Evolutionary conservation across 202 grass and related monocot genomes (phyloP).

Genomic region (Schoenoplectus triqueter): DNA sequence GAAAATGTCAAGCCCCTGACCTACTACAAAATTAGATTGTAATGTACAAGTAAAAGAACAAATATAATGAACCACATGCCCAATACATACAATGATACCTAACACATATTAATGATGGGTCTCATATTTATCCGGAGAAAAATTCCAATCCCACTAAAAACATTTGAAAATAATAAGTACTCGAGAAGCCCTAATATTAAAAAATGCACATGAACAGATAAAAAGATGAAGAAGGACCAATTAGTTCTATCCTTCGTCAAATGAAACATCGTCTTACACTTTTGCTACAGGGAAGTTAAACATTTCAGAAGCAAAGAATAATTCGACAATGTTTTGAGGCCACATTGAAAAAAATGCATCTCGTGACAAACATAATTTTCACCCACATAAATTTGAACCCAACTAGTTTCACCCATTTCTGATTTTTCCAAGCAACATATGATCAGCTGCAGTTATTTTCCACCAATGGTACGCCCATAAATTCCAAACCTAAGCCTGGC

Average conservation of each 20-base stretch:
- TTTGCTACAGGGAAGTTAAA: conserved; percentile 6
- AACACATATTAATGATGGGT: too few relatives aligned
- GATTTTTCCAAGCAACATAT: not conserved
- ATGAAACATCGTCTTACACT: not conserved
- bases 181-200: not conserved
- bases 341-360: not conserved
- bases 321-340: not conserved
- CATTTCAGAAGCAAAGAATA: conserved; percentile 33
- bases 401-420: not conserved
- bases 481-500: conserved; percentile 4
- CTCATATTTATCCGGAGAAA: too few relatives aligned
- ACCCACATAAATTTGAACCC: not conserved
- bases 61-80: too few relatives aligned
- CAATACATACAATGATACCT: too few relatives aligned
- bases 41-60: too few relatives aligned
- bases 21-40: too few relatives aligned
- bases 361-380: not conserved
- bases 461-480: not conserved
- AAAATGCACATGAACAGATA: not conserved
- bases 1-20: too few relatives aligned
- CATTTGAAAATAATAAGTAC: too few relatives aligned
- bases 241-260: conserved; percentile 7
- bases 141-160: too few relatives aligned
- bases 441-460: conserved; percentile 20
- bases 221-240: not conserved